Conservation (phyloP, 176 grass and related monocot species). For the Tuctoria greenei region DNA sequence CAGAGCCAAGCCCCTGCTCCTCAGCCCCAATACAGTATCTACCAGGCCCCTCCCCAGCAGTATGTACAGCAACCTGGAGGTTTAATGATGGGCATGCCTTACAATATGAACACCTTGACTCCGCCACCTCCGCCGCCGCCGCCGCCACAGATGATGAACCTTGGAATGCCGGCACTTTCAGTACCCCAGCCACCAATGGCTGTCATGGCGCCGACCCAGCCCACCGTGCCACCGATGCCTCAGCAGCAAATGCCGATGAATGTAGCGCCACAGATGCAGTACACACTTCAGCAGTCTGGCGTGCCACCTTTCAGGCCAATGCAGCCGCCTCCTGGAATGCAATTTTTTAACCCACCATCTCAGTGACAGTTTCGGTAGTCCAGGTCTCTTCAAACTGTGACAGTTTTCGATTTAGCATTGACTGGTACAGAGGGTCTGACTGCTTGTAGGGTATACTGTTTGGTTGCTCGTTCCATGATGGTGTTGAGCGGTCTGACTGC, state of each 20-base stretch:
- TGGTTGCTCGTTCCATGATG: conserved; percentile 29
- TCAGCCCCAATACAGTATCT: conserved; percentile 64
- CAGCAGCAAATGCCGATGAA: conserved; percentile 66
- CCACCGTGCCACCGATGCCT: conserved; percentile 38
- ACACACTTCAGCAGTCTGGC: conserved; percentile 56
- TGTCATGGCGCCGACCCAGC: conserved; percentile 45
- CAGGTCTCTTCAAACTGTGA: conserved; percentile 35
- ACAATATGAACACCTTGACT: conserved; percentile 52
- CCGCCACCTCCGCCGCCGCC: conserved; percentile 35
- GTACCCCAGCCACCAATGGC: conserved; percentile 42
- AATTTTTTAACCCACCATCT: conserved; percentile 72
- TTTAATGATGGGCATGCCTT: conserved; percentile 67
- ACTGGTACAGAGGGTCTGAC: conserved; percentile 49
- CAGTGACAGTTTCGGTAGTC: conserved; percentile 57
- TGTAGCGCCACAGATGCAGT: conserved; percentile 50
- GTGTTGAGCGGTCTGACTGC: conserved; percentile 48
- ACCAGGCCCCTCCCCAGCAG: conserved; percentile 53
- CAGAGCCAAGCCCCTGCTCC: conserved; percentile 49
- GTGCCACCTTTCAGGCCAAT: conserved; percentile 62
- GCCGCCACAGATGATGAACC: conserved; percentile 54
- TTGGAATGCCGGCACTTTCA: conserved; percentile 45
- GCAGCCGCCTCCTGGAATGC: conserved; percentile 75
- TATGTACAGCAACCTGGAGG: conserved; percentile 67
- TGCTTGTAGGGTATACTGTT: conserved; percentile 46
- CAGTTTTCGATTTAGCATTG: conserved; percentile 48